Percentiles rank a stretch among this genome's conserved stretches.
phyloP scores from a whole-genome alignment of 2,329 filamentous ascomycete genomes.

The Bimuria novae-zelandiae region DNA sequence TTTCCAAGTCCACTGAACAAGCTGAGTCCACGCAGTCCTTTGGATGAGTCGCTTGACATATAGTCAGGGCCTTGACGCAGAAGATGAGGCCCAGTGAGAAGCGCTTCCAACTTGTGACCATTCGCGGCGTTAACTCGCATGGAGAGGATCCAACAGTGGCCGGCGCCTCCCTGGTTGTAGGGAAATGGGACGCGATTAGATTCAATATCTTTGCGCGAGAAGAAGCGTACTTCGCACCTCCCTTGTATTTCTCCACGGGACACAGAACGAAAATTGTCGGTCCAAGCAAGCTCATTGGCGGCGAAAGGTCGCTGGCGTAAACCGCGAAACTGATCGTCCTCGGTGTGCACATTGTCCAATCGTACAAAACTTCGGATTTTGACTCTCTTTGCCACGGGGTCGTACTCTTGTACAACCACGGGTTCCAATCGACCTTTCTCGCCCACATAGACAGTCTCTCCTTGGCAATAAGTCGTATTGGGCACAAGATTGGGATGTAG shows the following conservation, averaged over 20 bases:
- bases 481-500: constrained; percentile 8
- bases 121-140: constrained; percentile 13
- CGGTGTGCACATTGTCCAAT: constrained; percentile 46
- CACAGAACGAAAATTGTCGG: constrained; percentile 51
- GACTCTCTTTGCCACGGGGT: constrained; percentile 30
- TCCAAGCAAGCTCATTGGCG: constrained; percentile 65
- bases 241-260: constrained; percentile 53
- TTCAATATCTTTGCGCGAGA: constrained; percentile 44
- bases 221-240: constrained; percentile 65
- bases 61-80: constrained; percentile 62
- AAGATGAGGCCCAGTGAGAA: background rate
- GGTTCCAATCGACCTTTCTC: constrained; percentile 58
- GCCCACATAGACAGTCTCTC: constrained; percentile 65
- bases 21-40: constrained; percentile 60
- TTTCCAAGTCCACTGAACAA: constrained; percentile 80
- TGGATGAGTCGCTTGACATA: constrained; percentile 50
- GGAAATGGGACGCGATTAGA: constrained; percentile 58
- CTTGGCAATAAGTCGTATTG: constrained; percentile 48
- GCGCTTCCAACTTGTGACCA: background rate
- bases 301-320: constrained; percentile 32
- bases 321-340: constrained; percentile 30
- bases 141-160: constrained; percentile 69
- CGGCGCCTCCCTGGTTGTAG: constrained; percentile 68
- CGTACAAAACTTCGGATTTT: constrained; percentile 60
- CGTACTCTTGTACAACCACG: constrained; percentile 59